phyloP scores from a whole-genome alignment of 345 rosid species.

The Syzygium aromaticum region DNA sequence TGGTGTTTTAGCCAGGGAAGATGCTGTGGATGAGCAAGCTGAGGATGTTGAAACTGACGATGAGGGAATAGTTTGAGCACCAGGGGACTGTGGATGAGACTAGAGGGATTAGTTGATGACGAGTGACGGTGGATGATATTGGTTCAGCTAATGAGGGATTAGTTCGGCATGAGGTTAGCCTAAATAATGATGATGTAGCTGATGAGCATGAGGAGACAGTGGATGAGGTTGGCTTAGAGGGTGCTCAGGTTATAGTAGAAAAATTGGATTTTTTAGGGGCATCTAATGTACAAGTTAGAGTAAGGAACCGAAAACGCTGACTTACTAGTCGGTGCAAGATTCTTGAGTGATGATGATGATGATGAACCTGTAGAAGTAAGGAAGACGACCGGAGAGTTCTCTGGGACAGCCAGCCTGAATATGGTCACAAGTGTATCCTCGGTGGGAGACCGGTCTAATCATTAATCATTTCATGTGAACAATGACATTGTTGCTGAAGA shows the following conservation, averaged over 20 bases:
- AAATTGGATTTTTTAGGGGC: not conserved
- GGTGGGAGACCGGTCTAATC: not conserved
- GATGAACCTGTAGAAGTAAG: not conserved
- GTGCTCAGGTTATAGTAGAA: not conserved
- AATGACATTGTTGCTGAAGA: not conserved
- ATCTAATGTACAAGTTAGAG: not conserved
- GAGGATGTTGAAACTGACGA: not conserved
- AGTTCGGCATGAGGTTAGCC: not conserved
- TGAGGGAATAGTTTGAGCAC: not conserved
- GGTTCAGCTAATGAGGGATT: not conserved
- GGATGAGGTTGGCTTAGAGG: not conserved
- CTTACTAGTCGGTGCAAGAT: not conserved
- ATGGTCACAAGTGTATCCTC: not conserved
- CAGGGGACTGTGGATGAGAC: not conserved
- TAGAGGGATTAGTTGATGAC: not conserved
- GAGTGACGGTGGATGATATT: not conserved
- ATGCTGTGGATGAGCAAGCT: not conserved
- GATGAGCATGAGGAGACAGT: not conserved
- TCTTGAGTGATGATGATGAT: not conserved
- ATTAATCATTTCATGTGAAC: not conserved
- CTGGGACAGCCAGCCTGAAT: not conserved
- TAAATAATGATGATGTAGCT: not conserved
- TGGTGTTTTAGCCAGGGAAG: not conserved
- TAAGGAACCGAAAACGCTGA: not conserved
- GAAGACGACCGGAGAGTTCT: not conserved